phyloP scores from a whole-genome alignment of 2,329 filamentous ascomycete genomes.

The Mycogone perniciosa region DNA sequence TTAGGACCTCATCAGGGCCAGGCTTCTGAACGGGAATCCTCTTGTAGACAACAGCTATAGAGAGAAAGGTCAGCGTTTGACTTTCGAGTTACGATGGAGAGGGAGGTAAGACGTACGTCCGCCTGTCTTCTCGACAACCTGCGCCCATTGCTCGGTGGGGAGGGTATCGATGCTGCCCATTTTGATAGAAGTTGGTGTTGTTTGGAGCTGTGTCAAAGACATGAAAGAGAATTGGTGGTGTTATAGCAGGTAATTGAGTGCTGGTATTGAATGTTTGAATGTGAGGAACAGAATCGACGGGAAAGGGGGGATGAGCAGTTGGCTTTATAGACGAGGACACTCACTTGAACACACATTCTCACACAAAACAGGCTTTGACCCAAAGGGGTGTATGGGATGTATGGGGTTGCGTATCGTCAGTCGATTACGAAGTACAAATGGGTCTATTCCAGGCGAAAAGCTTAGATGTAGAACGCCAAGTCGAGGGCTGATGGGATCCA shows the following conservation, averaged over 20 bases:
- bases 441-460: too few species aligned
- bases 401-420: not conserved
- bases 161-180: conserved; percentile 35
- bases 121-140: conserved; percentile 78
- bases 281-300: not conserved
- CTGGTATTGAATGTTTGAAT: not conserved
- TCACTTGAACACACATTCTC: not conserved
- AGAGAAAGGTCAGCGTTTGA: conserved; percentile 5
- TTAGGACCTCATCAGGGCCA: conserved; percentile 80
- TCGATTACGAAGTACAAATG: not conserved
- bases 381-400: not conserved
- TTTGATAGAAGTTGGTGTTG: conserved; percentile 9
- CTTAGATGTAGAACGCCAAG: not conserved
- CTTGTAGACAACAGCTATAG: conserved; percentile 60
- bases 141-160: conserved; percentile 83
- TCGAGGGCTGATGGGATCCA: not conserved
- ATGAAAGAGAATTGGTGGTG: not conserved
- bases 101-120: conserved; percentile 45
- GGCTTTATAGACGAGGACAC: not conserved
- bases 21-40: conserved; percentile 76
- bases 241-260: not conserved
- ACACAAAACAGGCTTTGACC: too few species aligned
- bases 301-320: not conserved
- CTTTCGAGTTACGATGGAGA: not conserved
- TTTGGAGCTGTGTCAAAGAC: not conserved